phyloP scores from a whole-genome alignment of 805 yeast species.

The Lipomyces lipofer region DNA sequence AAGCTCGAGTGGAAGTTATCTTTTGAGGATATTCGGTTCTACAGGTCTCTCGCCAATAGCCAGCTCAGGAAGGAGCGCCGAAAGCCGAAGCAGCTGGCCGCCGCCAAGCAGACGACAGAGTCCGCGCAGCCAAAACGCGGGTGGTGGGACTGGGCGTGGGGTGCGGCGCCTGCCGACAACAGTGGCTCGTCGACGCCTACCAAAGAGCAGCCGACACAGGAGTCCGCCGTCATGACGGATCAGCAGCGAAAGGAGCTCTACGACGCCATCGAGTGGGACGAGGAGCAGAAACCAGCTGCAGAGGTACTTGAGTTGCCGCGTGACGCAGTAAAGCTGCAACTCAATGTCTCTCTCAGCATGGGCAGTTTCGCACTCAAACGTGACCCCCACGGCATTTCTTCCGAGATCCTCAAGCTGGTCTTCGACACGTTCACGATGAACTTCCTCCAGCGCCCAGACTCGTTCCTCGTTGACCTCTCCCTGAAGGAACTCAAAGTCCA shows the following conservation, averaged over 20 bases:
- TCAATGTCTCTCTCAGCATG: conserved; percentile 65
- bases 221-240: conserved; percentile 62
- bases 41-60: conserved; percentile 74
- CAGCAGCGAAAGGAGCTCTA: conserved; percentile 87
- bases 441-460: conserved; percentile 74
- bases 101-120: conserved; percentile 11
- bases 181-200: background rate
- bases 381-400: conserved; percentile 40
- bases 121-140: conserved; percentile 23
- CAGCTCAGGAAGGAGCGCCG: conserved; percentile 60
- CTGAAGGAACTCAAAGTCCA: conserved; percentile 80
- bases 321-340: conserved; percentile 66
- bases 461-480: conserved; percentile 69
- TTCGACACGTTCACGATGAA: conserved; percentile 81
- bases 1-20: conserved; percentile 59
- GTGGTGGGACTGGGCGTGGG: conserved; percentile 62
- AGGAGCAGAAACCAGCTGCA: conserved; percentile 48
- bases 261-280: conserved; percentile 91
- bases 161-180: conserved; percentile 8
- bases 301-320: conserved; percentile 58
- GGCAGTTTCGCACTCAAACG: conserved; percentile 72
- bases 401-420: conserved; percentile 69
- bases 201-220: conserved; percentile 29
- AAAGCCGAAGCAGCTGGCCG: conserved; percentile 10
- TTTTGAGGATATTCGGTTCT: conserved; percentile 81